These are phyloP conservation scores for Lachnellula cervina DNA, from an alignment of 2,329 filamentous ascomycete genomes.

Conservation along the genomic window DNA sequence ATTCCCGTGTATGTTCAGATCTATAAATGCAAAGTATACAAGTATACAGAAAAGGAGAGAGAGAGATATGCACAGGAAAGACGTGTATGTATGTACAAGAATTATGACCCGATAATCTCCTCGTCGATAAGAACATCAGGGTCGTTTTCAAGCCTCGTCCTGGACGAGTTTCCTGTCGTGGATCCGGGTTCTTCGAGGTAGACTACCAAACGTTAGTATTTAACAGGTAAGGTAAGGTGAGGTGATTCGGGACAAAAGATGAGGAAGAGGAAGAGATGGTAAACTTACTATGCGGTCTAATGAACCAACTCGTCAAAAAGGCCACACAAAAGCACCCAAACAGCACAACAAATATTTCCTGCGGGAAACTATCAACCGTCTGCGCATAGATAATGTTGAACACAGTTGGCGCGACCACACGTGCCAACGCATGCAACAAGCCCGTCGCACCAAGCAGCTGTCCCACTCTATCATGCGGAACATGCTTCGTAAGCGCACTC, in stretches of 20 bases:
- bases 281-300: constrained; percentile 68
- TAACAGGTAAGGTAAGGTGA: background rate
- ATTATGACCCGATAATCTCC: constrained; percentile 1
- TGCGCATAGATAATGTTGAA: constrained; percentile 83
- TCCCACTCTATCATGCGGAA: constrained; percentile 75
- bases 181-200: constrained; percentile 4
- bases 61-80: background rate
- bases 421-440: constrained; percentile 74
- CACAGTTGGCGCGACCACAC: constrained; percentile 72
- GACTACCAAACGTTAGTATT: constrained; percentile 5
- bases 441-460: constrained; percentile 86
- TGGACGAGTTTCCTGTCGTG: background rate
- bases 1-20: too few species aligned
- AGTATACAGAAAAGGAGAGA: background rate
- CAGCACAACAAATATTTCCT: constrained; percentile 78
- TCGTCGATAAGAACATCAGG: constrained; percentile 5
- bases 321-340: constrained; percentile 60
- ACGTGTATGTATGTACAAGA: background rate
- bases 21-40: too few species aligned
- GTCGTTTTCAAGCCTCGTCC: background rate
- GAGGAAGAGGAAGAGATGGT: background rate
- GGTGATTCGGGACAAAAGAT: background rate
- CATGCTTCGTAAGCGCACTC: constrained; percentile 82
- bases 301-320: constrained; percentile 62
- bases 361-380: constrained; percentile 73